Conservation (phyloP, 2,329 filamentous ascomycete species). For the Pyrenophora seminiperda region DNA sequence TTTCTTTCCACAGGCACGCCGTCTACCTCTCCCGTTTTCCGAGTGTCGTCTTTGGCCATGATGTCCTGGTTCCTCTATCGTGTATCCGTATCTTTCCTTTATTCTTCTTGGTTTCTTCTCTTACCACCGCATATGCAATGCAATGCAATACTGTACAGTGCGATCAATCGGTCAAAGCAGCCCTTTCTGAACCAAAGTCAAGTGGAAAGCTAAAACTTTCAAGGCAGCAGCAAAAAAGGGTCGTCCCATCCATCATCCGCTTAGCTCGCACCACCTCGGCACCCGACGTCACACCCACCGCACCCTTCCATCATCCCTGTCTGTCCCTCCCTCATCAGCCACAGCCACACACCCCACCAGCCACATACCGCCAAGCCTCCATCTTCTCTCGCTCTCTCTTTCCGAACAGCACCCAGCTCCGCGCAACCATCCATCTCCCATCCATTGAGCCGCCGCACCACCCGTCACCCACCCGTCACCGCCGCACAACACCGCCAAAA, state of each 20-base stretch:
- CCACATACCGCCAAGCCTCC: constrained; percentile 21
- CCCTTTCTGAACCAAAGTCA: too few species aligned
- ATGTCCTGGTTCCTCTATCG: neutral
- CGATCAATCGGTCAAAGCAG: too few species aligned
- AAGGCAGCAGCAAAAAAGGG: too few species aligned
- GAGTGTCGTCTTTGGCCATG: constrained; percentile 48
- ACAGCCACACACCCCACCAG: constrained; percentile 7
- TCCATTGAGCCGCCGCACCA: constrained; percentile 37
- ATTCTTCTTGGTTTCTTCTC: too few species aligned
- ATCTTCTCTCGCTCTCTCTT: constrained; percentile 17
- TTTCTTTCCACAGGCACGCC: constrained; percentile 51
- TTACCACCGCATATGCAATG: too few species aligned
- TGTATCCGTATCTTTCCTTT: too few species aligned
- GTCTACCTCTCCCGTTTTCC: constrained; percentile 32
- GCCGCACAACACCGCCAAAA: constrained; percentile 42
- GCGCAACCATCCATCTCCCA: constrained; percentile 28
- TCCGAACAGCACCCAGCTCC: constrained; percentile 26
- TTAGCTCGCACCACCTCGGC: neutral
- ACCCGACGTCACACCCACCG: constrained; percentile 14
- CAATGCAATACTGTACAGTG: too few species aligned
- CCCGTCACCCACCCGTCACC: constrained; percentile 23
- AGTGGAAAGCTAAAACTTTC: too few species aligned
- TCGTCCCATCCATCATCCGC: neutral
- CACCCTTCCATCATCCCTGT: neutral
- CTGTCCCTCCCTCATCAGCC: neutral